Conservation (phyloP, 2,329 filamentous ascomycete species). For the Helicocarpus griseus region DNA sequence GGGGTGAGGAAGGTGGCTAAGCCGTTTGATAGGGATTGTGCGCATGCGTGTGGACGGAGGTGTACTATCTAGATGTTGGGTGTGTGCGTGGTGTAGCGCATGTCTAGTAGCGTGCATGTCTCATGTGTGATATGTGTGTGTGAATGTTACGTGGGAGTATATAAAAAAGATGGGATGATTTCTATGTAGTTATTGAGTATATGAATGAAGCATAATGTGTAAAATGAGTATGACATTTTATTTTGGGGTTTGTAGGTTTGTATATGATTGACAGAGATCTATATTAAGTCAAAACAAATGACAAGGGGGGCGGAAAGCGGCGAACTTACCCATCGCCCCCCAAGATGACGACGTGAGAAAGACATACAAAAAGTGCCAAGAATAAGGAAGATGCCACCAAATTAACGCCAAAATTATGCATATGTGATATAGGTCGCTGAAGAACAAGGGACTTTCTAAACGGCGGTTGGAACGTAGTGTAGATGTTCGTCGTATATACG, state of each 20-base stretch:
- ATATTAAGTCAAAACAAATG: not conserved
- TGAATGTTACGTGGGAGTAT: not conserved
- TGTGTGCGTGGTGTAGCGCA: too few species aligned
- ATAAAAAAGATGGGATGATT: not conserved
- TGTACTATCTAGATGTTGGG: not conserved
- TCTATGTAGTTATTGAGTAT: not conserved
- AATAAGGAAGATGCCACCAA: not conserved
- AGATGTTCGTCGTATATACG: too few species aligned
- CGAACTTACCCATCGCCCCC: not conserved
- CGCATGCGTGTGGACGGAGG: not conserved
- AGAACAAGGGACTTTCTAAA: not conserved
- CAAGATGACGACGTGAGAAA: not conserved
- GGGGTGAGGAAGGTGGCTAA: too few species aligned
- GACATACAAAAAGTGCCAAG: not conserved
- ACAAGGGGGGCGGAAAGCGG: not conserved
- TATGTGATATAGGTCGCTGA: not conserved
- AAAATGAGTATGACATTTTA: not conserved
- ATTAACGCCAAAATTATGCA: not conserved
- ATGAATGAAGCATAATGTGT: not conserved
- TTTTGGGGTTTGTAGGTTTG: not conserved
- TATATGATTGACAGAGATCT: not conserved
- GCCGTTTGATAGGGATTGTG: not conserved
- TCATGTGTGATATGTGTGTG: not conserved
- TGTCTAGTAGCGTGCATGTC: too few species aligned
- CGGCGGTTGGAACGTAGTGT: too few species aligned